Conservation (phyloP, 208 protist genomes). For the Paratrypanosoma confusum region DNA sequence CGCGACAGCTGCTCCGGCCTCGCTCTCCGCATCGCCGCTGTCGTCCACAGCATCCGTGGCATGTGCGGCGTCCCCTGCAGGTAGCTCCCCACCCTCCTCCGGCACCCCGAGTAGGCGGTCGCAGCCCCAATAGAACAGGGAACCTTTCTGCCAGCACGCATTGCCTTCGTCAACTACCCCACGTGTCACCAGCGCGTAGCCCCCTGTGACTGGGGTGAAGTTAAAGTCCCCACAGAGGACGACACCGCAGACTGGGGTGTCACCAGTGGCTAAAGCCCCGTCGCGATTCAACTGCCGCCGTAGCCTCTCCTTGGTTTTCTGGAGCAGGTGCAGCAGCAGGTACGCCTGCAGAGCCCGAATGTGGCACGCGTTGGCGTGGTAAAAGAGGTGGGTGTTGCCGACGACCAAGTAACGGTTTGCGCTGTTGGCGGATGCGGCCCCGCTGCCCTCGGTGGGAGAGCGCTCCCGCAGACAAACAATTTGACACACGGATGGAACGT, state of each 20-base stretch:
- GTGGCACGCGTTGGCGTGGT: conserved; percentile 82
- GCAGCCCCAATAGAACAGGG: conserved; percentile 78
- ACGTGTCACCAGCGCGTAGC: conserved; percentile 68
- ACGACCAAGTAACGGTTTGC: conserved; percentile 30
- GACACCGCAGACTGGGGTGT: conserved; percentile 9
- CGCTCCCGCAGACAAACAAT: conserved; percentile 29
- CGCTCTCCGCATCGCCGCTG: not conserved
- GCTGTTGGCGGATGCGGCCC: no score
- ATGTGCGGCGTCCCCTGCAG: not conserved
- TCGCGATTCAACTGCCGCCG: not conserved
- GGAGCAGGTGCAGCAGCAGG: conserved; percentile 44
- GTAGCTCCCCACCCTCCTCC: conserved; percentile 17
- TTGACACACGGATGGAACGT: conserved; percentile 47
- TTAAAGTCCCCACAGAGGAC: conserved; percentile 86
- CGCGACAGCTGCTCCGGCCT: not conserved
- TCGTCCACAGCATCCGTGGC: not conserved
- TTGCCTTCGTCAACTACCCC: conserved; percentile 49
- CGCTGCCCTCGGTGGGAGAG: conserved; percentile 21
- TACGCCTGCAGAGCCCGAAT: conserved; percentile 80
- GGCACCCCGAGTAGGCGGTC: conserved; percentile 49
- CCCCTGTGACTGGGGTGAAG: conserved; percentile 69
- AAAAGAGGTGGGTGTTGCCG: conserved; percentile 89
- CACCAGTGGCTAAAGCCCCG: not conserved
- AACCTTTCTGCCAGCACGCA: conserved; percentile 76
- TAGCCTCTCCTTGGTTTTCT: not conserved